Base-by-base conservation (phyloP, 768 basidiomycete species). In the Chalciporus sphaerocephalus region DNA sequence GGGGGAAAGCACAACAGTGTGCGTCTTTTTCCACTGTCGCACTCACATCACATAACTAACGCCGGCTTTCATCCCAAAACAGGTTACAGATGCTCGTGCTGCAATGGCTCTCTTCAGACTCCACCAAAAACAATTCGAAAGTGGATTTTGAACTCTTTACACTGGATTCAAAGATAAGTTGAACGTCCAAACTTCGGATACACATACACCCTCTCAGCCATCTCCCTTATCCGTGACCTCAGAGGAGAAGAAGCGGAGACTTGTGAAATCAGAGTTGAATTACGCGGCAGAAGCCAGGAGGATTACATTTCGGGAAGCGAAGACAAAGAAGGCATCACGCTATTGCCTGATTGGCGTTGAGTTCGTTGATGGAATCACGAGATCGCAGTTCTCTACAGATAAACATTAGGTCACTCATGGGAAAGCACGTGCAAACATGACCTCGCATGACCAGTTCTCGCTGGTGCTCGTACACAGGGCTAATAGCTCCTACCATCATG, bases 41-140 rank as follows among this genome's bases (percentile, higher is more conserved):
- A 10, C 44, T 18, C 32, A 20, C 11, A 12, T 9, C 15, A 30
- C 34, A 25, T 32, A 2, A 32, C 20, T 50, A 17, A 39, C 35
- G 18, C 41, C 13, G 34, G n/a, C n/a, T n/a, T n/a, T n/a, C n/a
- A n/a, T 22, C 15, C 21, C 18, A 38, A 21, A 40, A 38, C 42
- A 96, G 94, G 83, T 97, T 5, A 88, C 80, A 15, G 94, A 98
- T 61, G 92, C 94, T 1, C 78, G 94, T 41, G 95, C 94, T 0
- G 89, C 93, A 0, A 96, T 99, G 92, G 94, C 92, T 0, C 71
- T 97, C 30, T 97, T 87, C 63, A 77, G 92, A 6, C 60, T 94
- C 15, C 76, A 93, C 64, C 83, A 87, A 54, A 81, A 80, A 41
- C 74, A 80, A 38, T 98, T 91, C 91, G 94, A 98, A 53, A 73